phyloP scores from a whole-genome alignment of 2,329 filamentous ascomycete species.

The Stenocarpella maydis region DNA sequence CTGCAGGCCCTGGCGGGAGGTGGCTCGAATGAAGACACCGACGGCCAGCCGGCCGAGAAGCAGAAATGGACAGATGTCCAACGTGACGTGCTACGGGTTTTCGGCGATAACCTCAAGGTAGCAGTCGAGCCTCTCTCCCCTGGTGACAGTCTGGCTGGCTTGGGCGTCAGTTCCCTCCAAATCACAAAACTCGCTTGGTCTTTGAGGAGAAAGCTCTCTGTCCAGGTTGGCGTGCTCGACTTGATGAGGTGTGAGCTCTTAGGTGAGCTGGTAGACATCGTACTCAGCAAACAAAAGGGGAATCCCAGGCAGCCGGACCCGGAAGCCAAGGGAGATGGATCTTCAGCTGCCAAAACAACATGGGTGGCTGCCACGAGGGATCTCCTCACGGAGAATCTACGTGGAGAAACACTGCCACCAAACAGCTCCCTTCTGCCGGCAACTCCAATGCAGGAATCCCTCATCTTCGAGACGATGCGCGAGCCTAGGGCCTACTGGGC shows the following conservation, averaged over 20 bases:
- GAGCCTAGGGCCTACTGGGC: constrained; percentile 49
- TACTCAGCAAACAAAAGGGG: constrained; percentile 23
- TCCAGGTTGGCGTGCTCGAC: constrained; percentile 38
- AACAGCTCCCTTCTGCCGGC: constrained; percentile 41
- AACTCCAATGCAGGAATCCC: constrained; percentile 48
- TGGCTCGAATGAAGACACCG: constrained; percentile 7
- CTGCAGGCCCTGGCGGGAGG: constrained; percentile 34
- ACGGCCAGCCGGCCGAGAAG: constrained; percentile 10
- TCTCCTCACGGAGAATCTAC: constrained; percentile 33
- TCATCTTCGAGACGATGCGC: constrained; percentile 50
- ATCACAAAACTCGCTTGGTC: constrained; percentile 40
- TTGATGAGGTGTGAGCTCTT: constrained; percentile 39
- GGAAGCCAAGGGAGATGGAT: not conserved
- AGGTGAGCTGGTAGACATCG: constrained; percentile 38
- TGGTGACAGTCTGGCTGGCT: constrained; percentile 38
- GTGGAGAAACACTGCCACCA: constrained; percentile 30
- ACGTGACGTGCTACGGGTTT: constrained; percentile 32
- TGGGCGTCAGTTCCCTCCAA: constrained; percentile 40
- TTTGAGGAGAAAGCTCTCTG: constrained; percentile 36
- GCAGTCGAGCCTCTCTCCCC: constrained; percentile 32
- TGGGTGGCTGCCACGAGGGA: constrained; percentile 34
- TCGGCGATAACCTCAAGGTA: constrained; percentile 33
- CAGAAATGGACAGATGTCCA: constrained; percentile 31
- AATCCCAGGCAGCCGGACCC: not conserved
- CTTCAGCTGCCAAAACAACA: not conserved